Conservation (phyloP, 192 early-diverging fungal genomes). For the Entomortierella lignicola region DNA sequence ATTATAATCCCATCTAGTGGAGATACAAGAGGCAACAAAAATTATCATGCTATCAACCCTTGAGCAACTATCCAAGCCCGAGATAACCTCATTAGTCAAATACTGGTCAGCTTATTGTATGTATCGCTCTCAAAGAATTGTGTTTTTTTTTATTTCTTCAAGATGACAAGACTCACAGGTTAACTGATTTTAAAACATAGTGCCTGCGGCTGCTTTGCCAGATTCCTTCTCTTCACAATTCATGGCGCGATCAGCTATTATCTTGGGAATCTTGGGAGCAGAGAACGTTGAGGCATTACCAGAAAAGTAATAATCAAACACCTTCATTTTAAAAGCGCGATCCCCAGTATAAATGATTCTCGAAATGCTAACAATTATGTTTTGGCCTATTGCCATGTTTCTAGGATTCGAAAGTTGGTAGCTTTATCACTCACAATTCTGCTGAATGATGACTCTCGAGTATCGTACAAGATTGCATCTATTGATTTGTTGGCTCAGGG, state of each 20-base stretch:
- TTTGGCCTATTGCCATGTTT: not conserved
- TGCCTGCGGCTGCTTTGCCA: slow-evolving; percentile 56
- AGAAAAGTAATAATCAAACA: slow-evolving; percentile 39
- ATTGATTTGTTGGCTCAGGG: slow-evolving; percentile 81
- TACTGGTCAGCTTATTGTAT: slow-evolving; percentile 79
- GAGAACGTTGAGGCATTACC: slow-evolving; percentile 63
- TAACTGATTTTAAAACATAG: slow-evolving; percentile 25
- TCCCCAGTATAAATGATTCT: not conserved
- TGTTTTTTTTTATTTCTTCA: too few relatives aligned
- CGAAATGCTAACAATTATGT: not conserved
- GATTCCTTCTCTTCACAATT: slow-evolving; percentile 55
- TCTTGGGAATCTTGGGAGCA: slow-evolving; percentile 81
- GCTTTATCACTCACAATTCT: slow-evolving; percentile 76
- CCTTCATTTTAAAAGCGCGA: not conserved
- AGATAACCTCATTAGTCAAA: slow-evolving; percentile 65
- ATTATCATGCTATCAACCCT: slow-evolving; percentile 67
- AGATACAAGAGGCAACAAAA: slow-evolving; percentile 75
- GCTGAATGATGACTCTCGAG: slow-evolving; percentile 66
- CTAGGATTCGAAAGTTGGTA: slow-evolving; percentile 66
- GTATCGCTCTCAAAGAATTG: slow-evolving; percentile 11
- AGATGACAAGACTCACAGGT: not conserved
- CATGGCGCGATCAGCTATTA: slow-evolving; percentile 74
- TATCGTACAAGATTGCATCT: slow-evolving; percentile 66
- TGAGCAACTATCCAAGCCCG: slow-evolving; percentile 57
- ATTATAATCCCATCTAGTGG: slow-evolving; percentile 49